Evolutionary conservation across 139 green algal species (phyloP), one percentile per base, ranked within the genome.

Genomic region (Mychonastes homosphaera): DNA sequence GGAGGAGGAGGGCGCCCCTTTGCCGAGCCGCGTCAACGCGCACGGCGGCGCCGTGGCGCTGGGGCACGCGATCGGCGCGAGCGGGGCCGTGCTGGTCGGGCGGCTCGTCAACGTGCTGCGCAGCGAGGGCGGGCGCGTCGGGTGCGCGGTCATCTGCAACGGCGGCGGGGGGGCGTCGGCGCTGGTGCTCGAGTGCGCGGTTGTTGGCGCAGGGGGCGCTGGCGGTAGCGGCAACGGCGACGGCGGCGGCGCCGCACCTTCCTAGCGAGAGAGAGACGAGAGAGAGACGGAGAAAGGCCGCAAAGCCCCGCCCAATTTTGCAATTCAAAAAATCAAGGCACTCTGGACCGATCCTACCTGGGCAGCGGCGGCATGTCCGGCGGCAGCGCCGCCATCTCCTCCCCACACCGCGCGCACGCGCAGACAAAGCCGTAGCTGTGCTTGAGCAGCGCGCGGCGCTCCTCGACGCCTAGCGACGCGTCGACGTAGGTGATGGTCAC

Each of bases 91-190:
- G 1, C 53, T 96, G 3, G 81, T 95, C 21, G 85, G 82, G 19
- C 76, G 95, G 53, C 63, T 94, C 21, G 84, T 67, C 50, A 60
- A 77, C 52, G 83, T 87, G 61, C 69, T 96, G 67, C 62, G 57
- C 4, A 45, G 51, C 45, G 72, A 72, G 4, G 73, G 73, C 2
- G 76, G 58, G 2, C 50, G 68, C 1, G 32, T 78, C 13, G 87
- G 89, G 29, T 71, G 80, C 24, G 83, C 84, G 0, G 74, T 76
- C 21, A 89, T 96, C 15, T 97, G 89, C 76, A 97, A 96, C 58
- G 89, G 89, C 4, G 87, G 87, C 15, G 87, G 87, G 16, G 87
- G 87, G 16, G 87, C 87, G 0, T 84, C 76, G 3, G 83, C 86
- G 0, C 12, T 96, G 2, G 73, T 96, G 10, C 16, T 95, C 7